Evolutionary conservation across 2,329 filamentous ascomycete genomes (phyloP).

Genomic region (Fusarium buharicum): DNA sequence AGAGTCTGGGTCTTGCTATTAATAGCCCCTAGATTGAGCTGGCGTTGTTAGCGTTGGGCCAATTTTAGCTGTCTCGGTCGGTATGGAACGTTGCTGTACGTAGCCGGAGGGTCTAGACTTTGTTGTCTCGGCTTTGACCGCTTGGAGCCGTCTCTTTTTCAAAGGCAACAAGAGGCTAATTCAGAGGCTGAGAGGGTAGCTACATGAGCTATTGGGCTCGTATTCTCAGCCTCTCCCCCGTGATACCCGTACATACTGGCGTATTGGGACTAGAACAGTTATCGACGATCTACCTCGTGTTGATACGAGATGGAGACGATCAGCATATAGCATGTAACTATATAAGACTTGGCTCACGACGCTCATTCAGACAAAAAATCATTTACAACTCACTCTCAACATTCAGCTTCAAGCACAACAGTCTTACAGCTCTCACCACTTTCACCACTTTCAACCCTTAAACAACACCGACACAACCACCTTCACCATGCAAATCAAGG

Average conservation of each 20-base stretch:
- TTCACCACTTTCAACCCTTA: background rate
- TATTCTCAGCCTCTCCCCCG: constrained; percentile 8
- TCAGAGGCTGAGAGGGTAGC: background rate
- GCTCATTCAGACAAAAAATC: background rate
- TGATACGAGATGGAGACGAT: no score
- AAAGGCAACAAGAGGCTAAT: background rate
- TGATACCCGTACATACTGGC: constrained; percentile 2
- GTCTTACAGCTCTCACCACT: background rate
- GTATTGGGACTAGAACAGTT: no score
- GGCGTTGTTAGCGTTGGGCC: constrained; percentile 11
- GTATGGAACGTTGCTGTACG: no score
- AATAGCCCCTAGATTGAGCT: constrained; percentile 2
- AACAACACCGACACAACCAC: background rate
- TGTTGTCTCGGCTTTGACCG: background rate
- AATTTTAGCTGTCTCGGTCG: constrained; percentile 9
- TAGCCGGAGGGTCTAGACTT: background rate
- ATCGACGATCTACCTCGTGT: no score
- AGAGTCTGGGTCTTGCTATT: background rate
- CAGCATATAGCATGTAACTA: background rate
- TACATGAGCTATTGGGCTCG: background rate
- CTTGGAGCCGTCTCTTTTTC: background rate
- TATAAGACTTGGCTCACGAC: constrained; percentile 23
- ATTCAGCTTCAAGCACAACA: constrained; percentile 1
- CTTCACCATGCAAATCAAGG: constrained; percentile 47
- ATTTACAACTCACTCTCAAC: constrained; percentile 15